Evolutionary conservation across 345 rosid genomes (phyloP).

Genomic region (Hibiscus tridactylites): DNA sequence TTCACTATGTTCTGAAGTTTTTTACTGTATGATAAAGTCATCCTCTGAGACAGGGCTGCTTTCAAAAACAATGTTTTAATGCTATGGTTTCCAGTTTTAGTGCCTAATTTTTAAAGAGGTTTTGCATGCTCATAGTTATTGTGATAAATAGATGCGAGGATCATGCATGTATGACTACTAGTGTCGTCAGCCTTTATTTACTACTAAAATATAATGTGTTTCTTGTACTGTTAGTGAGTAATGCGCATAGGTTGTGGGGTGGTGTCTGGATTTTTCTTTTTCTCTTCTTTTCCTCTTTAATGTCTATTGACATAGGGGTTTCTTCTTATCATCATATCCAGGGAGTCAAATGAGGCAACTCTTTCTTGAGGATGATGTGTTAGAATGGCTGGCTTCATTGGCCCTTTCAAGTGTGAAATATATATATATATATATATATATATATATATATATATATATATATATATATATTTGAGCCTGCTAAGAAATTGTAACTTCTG

Average conservation of each 20-base stretch:
- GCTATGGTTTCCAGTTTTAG: not conserved
- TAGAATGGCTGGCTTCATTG: slow-evolving; percentile 34
- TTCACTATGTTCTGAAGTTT: not conserved
- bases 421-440: too few species aligned
- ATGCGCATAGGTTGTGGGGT: not conserved
- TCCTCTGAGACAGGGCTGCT: not conserved
- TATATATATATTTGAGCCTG: not conserved
- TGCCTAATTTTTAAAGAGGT: too few species aligned
- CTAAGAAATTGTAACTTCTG: not conserved
- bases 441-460: too few species aligned
- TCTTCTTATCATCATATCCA: slow-evolving; percentile 35
- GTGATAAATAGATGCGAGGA: not conserved
- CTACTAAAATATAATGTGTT: not conserved
- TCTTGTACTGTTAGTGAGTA: not conserved
- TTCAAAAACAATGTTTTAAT: not conserved
- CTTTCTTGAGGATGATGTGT: slow-evolving; percentile 38
- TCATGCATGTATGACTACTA: not conserved
- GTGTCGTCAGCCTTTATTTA: not conserved
- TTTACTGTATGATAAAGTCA: not conserved
- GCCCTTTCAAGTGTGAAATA: slow-evolving; percentile 13
- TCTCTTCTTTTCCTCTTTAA: slow-evolving; percentile 3
- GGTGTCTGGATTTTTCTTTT: not conserved
- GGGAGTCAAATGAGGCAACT: slow-evolving; percentile 38
- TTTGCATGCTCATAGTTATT: not conserved
- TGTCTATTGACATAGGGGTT: slow-evolving; percentile 45